A percentile compares a stretch with the other conserved stretches of the same genome.
Evolutionary conservation across 805 yeast genomes (phyloP).

Genomic region (Ogataea nakhonphanomensis): DNA sequence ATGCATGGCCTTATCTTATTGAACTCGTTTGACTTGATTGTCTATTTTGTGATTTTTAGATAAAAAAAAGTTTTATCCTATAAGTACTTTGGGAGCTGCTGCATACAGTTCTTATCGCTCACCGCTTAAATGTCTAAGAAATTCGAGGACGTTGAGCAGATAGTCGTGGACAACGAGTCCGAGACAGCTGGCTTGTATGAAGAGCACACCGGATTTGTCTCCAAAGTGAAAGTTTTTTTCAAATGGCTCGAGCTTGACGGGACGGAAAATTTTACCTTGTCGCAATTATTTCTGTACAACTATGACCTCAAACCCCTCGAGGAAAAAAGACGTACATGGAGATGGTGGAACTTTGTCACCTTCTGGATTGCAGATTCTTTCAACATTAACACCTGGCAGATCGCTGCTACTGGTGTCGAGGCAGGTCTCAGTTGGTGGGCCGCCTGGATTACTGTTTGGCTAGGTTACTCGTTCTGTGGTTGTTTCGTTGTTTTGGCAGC

Average conservation of each 20-base stretch:
- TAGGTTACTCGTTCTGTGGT: slow-evolving; percentile 73
- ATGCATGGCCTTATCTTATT: too few relatives aligned
- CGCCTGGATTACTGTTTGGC: slow-evolving; percentile 84
- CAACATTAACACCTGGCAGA: slow-evolving; percentile 88
- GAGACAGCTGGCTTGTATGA: slow-evolving; percentile 5
- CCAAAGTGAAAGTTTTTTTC: slow-evolving; percentile 10
- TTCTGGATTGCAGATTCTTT: slow-evolving; percentile 91
- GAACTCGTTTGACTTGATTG: too few relatives aligned
- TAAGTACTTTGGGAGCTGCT: background rate
- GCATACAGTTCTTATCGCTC: background rate
- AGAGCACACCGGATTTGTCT: background rate
- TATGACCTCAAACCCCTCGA: slow-evolving; percentile 80
- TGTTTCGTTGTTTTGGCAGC: slow-evolving; percentile 67
- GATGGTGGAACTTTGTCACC: slow-evolving; percentile 73
- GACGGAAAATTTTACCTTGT: slow-evolving; percentile 38
- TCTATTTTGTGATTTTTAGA: too few relatives aligned
- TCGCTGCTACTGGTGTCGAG: slow-evolving; percentile 79
- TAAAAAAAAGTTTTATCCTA: background rate
- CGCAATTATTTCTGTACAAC: slow-evolving; percentile 68
- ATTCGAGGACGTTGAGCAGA: slow-evolving; percentile 4
- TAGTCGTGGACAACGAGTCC: slow-evolving; percentile 2
- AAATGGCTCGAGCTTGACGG: slow-evolving; percentile 28
- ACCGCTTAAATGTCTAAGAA: slow-evolving; percentile 2
- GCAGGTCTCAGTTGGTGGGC: slow-evolving; percentile 89
- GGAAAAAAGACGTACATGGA: slow-evolving; percentile 72